A percentile compares a stretch with the other conserved stretches of the same genome.
Evolutionary conservation across 345 rosid species (phyloP).

Genomic region (Microcos paniculata): DNA sequence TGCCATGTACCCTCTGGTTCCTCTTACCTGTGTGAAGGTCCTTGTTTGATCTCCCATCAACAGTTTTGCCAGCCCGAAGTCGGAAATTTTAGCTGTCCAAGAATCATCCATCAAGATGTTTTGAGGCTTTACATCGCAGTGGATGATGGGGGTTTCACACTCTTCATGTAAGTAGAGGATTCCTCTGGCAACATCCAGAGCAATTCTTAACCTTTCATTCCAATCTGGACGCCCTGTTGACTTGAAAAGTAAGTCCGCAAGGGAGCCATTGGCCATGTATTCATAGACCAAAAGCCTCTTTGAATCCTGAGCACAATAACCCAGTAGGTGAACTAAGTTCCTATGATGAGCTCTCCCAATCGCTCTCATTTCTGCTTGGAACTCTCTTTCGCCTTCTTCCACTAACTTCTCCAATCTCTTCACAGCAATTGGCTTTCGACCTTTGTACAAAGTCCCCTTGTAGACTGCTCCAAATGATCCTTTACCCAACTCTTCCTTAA

Average conservation of each 20-base stretch:
- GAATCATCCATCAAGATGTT: no score
- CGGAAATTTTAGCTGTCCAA: no score
- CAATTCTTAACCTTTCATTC: conserved; percentile 36
- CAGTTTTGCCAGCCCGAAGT: no score
- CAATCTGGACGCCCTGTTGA: conserved; percentile 23
- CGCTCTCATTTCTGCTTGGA: conserved; percentile 40
- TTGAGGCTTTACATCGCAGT: no score
- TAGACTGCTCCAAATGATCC: no score
- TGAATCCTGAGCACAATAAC: conserved; percentile 39
- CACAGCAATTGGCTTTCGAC: conserved; percentile 23
- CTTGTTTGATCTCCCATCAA: conserved; percentile 42
- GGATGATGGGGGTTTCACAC: no score
- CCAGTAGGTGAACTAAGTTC: conserved; percentile 38
- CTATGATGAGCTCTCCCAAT: conserved; percentile 45
- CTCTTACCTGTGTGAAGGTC: conserved; percentile 34
- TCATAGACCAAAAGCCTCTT: conserved; percentile 43
- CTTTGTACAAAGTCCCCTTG: conserved; percentile 11
- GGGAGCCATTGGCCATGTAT: conserved; percentile 44
- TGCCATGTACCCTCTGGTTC: conserved; percentile 49
- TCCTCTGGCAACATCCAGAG: conserved; percentile 42
- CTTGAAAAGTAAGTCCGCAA: conserved; percentile 39
- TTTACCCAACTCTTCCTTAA: conserved; percentile 28
- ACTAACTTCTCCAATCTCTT: conserved; percentile 44
- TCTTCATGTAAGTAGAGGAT: no score
- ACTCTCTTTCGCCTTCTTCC: conserved; percentile 47